Conservation (phyloP, 805 yeast genomes). For the Candida alai region DNA sequence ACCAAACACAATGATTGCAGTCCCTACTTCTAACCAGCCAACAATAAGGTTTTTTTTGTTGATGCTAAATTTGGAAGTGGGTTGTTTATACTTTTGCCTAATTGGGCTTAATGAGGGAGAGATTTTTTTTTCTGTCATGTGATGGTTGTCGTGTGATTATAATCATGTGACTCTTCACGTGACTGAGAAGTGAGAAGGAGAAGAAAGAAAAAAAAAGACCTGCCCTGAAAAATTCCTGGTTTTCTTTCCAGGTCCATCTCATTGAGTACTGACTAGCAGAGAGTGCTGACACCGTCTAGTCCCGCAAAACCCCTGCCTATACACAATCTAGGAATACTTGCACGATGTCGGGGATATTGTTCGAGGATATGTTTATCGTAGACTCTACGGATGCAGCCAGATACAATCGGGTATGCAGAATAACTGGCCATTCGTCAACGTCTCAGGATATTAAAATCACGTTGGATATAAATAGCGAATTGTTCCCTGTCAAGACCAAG, state of each 20-base stretch:
- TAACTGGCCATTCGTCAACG: slow-evolving; percentile 83
- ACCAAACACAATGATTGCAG: too few species aligned
- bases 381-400: slow-evolving; percentile 82
- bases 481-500: slow-evolving; percentile 75
- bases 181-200: neutral
- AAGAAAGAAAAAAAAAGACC: too few species aligned
- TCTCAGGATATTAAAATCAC: slow-evolving; percentile 77
- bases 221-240: too few species aligned
- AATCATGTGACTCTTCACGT: neutral
- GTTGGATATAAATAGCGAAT: slow-evolving; percentile 84
- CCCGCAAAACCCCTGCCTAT: too few species aligned
- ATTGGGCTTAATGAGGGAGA: neutral
- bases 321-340: neutral
- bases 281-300: too few species aligned
- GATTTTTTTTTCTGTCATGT: neutral
- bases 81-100: slow-evolving; percentile 1
- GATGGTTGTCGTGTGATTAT: slow-evolving; percentile 1
- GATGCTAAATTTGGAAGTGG: slow-evolving; percentile 3
- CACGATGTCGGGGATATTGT: slow-evolving; percentile 58
- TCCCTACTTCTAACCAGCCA: too few species aligned
- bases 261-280: too few species aligned
- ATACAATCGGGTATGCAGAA: slow-evolving; percentile 87
- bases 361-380: slow-evolving; percentile 89
- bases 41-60: neutral
- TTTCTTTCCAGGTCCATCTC: too few species aligned